Conservation (phyloP, 148 eudicot genomes). For the Mesembryanthemum crystallinum region DNA sequence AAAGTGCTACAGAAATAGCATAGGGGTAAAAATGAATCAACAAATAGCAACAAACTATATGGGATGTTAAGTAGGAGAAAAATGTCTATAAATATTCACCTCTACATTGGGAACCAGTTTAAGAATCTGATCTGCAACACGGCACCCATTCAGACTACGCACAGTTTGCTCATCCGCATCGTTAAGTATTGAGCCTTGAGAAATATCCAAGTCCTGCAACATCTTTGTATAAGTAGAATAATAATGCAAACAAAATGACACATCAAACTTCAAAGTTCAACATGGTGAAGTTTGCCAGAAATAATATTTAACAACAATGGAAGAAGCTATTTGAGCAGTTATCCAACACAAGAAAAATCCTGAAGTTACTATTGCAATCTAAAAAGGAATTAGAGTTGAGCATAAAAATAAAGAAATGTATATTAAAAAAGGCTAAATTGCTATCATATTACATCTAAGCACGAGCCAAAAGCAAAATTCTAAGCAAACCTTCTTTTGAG, state of each 20-base stretch:
- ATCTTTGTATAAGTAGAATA: slow-evolving; percentile 10
- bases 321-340: no score
- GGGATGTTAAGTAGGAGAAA: background rate
- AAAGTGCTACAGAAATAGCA: slow-evolving; percentile 49
- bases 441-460: background rate
- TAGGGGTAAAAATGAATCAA: slow-evolving; percentile 9
- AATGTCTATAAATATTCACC: slow-evolving; percentile 32
- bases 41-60: background rate
- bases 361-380: background rate
- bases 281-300: background rate
- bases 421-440: no score
- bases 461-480: background rate
- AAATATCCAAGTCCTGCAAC: slow-evolving; percentile 75
- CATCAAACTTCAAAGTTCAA: background rate
- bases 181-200: slow-evolving; percentile 63
- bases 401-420: background rate
- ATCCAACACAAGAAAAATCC: no score
- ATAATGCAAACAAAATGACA: background rate
- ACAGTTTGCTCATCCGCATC: slow-evolving; percentile 87
- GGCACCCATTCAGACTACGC: slow-evolving; percentile 84
- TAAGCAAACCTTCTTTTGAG: background rate
- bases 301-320: background rate
- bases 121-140: slow-evolving; percentile 92
- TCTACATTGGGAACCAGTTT: slow-evolving; percentile 86
- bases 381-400: background rate